Evolutionary conservation across 1,284 basidiomycete genomes (phyloP).

Genomic region (Sanghuangporus weigelae): DNA sequence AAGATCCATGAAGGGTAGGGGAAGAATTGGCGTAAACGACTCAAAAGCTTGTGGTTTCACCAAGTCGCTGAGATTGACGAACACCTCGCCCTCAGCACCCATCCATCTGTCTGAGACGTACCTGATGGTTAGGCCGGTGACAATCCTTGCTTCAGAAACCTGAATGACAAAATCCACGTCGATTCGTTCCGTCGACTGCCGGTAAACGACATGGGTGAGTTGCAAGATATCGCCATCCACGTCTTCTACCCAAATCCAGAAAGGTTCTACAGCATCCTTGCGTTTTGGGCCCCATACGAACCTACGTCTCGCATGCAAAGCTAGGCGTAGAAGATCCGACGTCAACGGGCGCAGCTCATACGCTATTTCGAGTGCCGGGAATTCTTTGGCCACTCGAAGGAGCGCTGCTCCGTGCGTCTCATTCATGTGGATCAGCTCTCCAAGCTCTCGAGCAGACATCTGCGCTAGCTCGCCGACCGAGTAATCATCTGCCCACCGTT

Average conservation of each 20-base stretch:
- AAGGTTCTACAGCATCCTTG: slow-evolving; percentile 80
- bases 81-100: slow-evolving; percentile 77
- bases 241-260: slow-evolving; percentile 97
- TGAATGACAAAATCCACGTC: slow-evolving; percentile 81
- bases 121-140: slow-evolving; percentile 63
- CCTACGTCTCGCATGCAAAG: slow-evolving; percentile 55
- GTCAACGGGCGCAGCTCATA: slow-evolving; percentile 79
- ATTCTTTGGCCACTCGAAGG: slow-evolving; percentile 77
- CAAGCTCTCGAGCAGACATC: slow-evolving; percentile 75
- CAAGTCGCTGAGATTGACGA: slow-evolving; percentile 62
- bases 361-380: slow-evolving; percentile 72
- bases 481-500: slow-evolving; percentile 82
- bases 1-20: slow-evolving; percentile 76
- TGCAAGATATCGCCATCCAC: slow-evolving; percentile 84
- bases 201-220: slow-evolving; percentile 67
- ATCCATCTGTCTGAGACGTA: slow-evolving; percentile 93
- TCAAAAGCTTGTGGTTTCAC: slow-evolving; percentile 71
- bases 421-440: slow-evolving; percentile 84
- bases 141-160: slow-evolving; percentile 51
- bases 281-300: slow-evolving; percentile 86
- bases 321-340: slow-evolving; percentile 79
- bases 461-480: slow-evolving; percentile 72
- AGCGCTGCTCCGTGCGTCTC: slow-evolving; percentile 80
- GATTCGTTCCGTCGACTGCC: slow-evolving; percentile 54
- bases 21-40: slow-evolving; percentile 65